phyloP scores from a whole-genome alignment of 805 yeast genomes.

The Suhomyces sp. region DNA sequence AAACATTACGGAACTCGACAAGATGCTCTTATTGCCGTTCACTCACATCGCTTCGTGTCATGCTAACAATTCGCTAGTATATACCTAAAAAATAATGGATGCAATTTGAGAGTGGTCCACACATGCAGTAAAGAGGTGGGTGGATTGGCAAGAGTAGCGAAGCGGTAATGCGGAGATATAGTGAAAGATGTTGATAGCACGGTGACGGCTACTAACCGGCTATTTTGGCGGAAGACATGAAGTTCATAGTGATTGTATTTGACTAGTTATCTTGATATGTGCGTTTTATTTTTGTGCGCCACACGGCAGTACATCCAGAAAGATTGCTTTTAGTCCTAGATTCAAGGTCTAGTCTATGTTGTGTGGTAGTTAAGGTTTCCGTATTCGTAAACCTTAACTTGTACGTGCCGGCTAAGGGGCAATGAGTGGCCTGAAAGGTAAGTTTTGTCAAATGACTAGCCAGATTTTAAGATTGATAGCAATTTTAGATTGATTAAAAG shows the following conservation, averaged over 20 bases:
- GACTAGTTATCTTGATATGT: too few species aligned
- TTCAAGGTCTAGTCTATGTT: not conserved
- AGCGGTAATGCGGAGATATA: too few species aligned
- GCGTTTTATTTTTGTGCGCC: not conserved
- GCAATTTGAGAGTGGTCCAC: too few species aligned
- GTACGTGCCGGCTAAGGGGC: not conserved
- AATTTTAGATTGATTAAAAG: not conserved
- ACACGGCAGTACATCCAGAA: not conserved
- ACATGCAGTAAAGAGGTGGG: too few species aligned
- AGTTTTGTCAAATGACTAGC: not conserved
- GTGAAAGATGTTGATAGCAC: too few species aligned
- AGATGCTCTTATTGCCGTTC: too few species aligned
- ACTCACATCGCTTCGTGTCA: too few species aligned
- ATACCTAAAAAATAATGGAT: too few species aligned
- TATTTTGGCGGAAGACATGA: not conserved
- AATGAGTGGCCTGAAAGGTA: not conserved
- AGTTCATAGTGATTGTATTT: not conserved
- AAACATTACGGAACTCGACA: too few species aligned
- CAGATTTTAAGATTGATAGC: not conserved
- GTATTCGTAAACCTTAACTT: not conserved
- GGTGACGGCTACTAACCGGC: too few species aligned
- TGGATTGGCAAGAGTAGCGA: too few species aligned
- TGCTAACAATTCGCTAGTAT: too few species aligned
- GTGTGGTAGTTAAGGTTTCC: not conserved
- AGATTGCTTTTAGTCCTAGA: not conserved